These are phyloP conservation scores for Isatis lusitanica DNA, from an alignment of 441 rosid genomes.

Conservation along the genomic window DNA sequence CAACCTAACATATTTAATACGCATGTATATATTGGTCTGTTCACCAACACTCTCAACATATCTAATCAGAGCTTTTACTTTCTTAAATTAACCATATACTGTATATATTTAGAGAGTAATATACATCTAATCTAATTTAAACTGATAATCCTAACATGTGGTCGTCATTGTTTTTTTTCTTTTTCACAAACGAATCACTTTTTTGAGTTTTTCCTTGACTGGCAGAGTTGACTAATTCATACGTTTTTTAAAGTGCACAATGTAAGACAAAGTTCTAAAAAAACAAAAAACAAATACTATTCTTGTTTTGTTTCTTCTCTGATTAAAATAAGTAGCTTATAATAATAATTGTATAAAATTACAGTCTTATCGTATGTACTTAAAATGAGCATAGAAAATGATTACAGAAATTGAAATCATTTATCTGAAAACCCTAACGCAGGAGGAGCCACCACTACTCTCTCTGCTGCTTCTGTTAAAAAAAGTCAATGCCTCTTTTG, in stretches of 20 bases:
- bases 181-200: background rate
- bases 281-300: background rate
- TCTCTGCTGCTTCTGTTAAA: slow-evolving; percentile 21
- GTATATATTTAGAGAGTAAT: background rate
- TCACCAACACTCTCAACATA: slow-evolving; percentile 25
- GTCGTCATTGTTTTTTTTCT: background rate
- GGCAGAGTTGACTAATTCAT: slow-evolving; percentile 30
- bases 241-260: background rate
- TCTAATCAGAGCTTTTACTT: background rate
- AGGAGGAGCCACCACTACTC: slow-evolving; percentile 19
- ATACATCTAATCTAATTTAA: no score
- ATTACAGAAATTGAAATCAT: slow-evolving; percentile 12
- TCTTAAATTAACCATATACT: slow-evolving; percentile 7
- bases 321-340: background rate
- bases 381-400: background rate
- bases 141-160: background rate
- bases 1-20: slow-evolving; percentile 36
- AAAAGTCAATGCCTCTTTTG: slow-evolving; percentile 35
- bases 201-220: background rate
- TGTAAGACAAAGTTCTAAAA: slow-evolving; percentile 1
- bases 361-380: background rate
- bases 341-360: background rate
- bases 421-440: slow-evolving; percentile 14
- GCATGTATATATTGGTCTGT: background rate
- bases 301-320: no score